Evolutionary conservation across 2,329 filamentous ascomycete species (phyloP), one percentile per base, ranked within the genome.

Genomic region (Fusarium staphyleae): DNA sequence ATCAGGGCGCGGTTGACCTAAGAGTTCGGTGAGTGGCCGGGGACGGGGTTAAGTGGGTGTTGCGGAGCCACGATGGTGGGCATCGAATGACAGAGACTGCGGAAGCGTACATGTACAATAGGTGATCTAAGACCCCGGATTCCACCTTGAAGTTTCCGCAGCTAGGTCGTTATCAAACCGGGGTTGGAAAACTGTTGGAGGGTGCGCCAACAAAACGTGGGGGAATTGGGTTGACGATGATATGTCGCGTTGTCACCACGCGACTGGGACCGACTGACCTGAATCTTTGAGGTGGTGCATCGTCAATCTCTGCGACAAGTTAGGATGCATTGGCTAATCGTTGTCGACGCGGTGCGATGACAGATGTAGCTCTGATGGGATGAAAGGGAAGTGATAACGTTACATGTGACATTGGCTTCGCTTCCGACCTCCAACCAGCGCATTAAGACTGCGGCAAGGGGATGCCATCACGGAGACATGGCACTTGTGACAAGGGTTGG

Each of bases 191-290:
- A 15, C 37, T 45, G 48, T 45, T 55, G 35, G 30, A 51, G 46
- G 32, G 19, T 15, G 34, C 39, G 35, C 40, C 39, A n/a, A n/a
- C n/a, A n/a, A n/a, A 36, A 61, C 63, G 63, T 66, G 63, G 63
- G 63, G 63, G 57, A 58, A 22, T 22, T 22, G 36, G 45, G 48
- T 50, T 35, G 16, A 48, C 42, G 48, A 39, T 39, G 40, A 44
- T 43, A 22, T n/a, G n/a, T n/a, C n/a, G n/a, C n/a, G n/a, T n/a
- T n/a, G n/a, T n/a, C 30, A 32, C 57, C 42, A 45, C 48, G 4
- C 39, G 41, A 41, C 34, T 39, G 42, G 58, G 54, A n/a, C n/a
- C n/a, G 54, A 30, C 39, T 9, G 41, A 44, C 45, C 62, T 45
- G 50, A 46, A 48, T 33, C 30, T 42, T 48, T 22, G 55, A 55